phyloP scores from a whole-genome alignment of 139 green algal genomes.

The Chlamydomonas schloesseri region DNA sequence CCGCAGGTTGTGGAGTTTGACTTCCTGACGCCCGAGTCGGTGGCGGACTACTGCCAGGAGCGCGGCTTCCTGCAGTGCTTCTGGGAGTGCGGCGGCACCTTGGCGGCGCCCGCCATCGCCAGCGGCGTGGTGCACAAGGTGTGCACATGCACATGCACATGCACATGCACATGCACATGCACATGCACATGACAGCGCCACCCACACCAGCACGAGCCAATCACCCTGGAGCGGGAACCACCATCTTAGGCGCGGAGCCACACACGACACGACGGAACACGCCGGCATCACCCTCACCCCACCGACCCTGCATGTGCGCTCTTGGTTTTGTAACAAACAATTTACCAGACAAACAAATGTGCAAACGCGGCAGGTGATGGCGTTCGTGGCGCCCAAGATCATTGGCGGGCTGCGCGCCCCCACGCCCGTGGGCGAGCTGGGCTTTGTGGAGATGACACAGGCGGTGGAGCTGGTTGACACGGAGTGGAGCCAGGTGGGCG shows the following conservation, averaged over 20 bases:
- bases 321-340: too few relatives aligned
- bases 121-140: conserved; percentile 93
- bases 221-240: too few relatives aligned
- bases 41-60: conserved; percentile 92
- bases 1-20: conserved; percentile 96
- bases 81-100: conserved; percentile 97
- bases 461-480: conserved; percentile 84
- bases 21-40: conserved; percentile 88
- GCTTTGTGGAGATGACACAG: conserved; percentile 97
- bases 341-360: too few relatives aligned
- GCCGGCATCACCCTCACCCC: too few relatives aligned
- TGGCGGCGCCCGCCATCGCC: conserved; percentile 94
- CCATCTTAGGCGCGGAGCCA: too few relatives aligned
- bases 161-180: too few relatives aligned
- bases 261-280: too few relatives aligned
- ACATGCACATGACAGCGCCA: too few relatives aligned
- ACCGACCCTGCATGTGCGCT: too few relatives aligned
- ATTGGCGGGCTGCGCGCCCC: conserved; percentile 85
- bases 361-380: too few relatives aligned
- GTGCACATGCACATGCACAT: too few relatives aligned
- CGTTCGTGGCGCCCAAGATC: conserved; percentile 97
- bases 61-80: conserved; percentile 94
- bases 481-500: conserved; percentile 62
- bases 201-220: too few relatives aligned
- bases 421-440: conserved; percentile 96